Evolutionary conservation across 2,329 filamentous ascomycete species (phyloP).

Genomic region (Alternaria burnsii): DNA sequence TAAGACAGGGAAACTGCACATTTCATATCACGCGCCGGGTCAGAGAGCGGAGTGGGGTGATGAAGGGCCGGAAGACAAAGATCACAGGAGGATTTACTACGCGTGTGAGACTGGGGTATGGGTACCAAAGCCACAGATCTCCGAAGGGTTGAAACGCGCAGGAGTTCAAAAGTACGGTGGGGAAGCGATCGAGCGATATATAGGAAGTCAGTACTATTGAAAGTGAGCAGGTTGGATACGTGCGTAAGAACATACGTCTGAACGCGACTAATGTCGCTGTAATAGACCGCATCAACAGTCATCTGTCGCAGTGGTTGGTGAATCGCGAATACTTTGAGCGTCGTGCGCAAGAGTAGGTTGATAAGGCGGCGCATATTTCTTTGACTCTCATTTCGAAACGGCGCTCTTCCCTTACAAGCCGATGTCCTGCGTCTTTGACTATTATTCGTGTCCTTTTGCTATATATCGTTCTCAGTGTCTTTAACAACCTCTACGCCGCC

Average conservation of each 20-base stretch:
- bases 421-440: not conserved
- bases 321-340: not conserved
- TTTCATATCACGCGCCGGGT: slow-evolving; percentile 15
- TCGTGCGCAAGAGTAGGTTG: not conserved
- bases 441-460: not conserved
- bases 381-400: not conserved
- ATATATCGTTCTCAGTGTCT: not conserved
- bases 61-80: slow-evolving; percentile 2
- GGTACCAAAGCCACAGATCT: slow-evolving; percentile 6
- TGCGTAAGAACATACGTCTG: too few relatives aligned
- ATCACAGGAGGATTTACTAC: slow-evolving; percentile 11
- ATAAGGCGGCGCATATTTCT: not conserved
- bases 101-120: slow-evolving; percentile 13
- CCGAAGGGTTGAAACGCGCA: slow-evolving; percentile 9
- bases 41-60: slow-evolving; percentile 11
- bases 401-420: not conserved
- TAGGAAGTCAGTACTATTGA: slow-evolving; percentile 14
- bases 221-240: not conserved
- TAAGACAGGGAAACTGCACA: slow-evolving; percentile 3
- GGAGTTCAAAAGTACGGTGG: slow-evolving; percentile 8
- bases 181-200: slow-evolving; percentile 11
- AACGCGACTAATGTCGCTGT: too few relatives aligned
- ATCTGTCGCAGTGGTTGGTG: not conserved
- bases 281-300: too few relatives aligned
- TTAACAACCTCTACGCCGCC: not conserved